Evolutionary conservation across 139 green algal species (phyloP).

Genomic region (Volvox africanus): DNA sequence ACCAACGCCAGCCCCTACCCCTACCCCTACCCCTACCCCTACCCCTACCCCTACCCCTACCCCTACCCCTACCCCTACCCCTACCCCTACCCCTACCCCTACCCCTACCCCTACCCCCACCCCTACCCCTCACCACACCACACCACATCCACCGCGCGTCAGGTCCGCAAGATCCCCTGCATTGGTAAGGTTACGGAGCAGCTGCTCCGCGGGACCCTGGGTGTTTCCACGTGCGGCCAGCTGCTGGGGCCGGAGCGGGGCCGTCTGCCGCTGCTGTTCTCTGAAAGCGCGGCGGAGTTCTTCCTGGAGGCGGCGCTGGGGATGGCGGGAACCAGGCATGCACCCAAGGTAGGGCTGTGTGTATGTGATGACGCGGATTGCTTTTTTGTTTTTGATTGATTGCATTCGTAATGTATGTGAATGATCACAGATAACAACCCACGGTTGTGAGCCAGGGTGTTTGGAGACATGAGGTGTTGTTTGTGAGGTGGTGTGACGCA

Average conservation of each 20-base stretch:
- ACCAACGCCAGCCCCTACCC: too few relatives aligned
- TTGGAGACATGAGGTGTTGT: too few relatives aligned
- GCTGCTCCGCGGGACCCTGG: slow-evolving; percentile 69
- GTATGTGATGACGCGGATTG: too few relatives aligned
- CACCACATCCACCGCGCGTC: neutral
- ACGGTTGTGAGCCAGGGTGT: too few relatives aligned
- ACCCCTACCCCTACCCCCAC: neutral
- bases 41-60: too few relatives aligned
- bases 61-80: neutral
- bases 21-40: too few relatives aligned
- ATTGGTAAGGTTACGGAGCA: slow-evolving; percentile 88
- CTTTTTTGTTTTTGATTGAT: too few relatives aligned
- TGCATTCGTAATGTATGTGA: too few relatives aligned
- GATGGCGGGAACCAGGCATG: slow-evolving; percentile 50
- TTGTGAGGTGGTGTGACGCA: too few relatives aligned
- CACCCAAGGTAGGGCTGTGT: slow-evolving; percentile 18
- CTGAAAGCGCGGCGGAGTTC: slow-evolving; percentile 60
- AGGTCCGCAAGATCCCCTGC: slow-evolving; percentile 70
- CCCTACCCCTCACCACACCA: neutral
- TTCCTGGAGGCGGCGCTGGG: slow-evolving; percentile 75
- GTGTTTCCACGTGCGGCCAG: slow-evolving; percentile 70
- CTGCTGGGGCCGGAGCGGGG: slow-evolving; percentile 69
- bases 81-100: neutral
- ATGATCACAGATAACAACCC: too few relatives aligned
- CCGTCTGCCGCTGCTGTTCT: slow-evolving; percentile 80